Evolutionary conservation across 345 rosid species (phyloP), one percentile per base, ranked within the genome.

Genomic region (Dipteronia dyeriana): DNA sequence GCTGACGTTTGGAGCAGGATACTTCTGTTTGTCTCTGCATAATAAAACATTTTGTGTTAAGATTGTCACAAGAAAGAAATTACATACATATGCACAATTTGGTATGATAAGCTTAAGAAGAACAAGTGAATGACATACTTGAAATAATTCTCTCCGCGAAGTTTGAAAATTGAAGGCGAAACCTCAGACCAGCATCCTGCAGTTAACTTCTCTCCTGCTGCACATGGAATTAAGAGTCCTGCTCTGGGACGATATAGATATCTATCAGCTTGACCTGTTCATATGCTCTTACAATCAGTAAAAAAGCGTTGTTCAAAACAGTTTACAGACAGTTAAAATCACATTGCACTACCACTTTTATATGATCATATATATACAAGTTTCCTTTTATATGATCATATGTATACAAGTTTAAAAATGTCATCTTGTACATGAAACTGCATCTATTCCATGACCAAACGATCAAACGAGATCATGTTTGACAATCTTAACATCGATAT

Each of bases 1-100:
- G 79, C 90, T 85, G 82, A 62, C 84, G 34, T 78, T 81, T 75
- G 93, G 84, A 78, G 97, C 97, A 59, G 93, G 85, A 66, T 22
- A 31, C 85, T 91, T 93, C 84, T 87, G 88, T 66, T 88, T 90
- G 63, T 93, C 92, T 76, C 98, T 91, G 91, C 64, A 86, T 65
- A 39, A 60, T 60, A 34, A 29, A 75, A 29, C 16, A 16, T n/a
- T n/a, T 45, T 9, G 22, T 29, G 49, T 63, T 53, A 70, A 79
- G 43, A 25, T 11, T 7, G 51, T 47, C 16, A 39, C 22, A n/a
- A 31, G 16, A 19, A 63, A 20, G 16, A 12, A 23, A 62, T 7
- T 5, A 16, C 2, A 41, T 7, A 16, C 9, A 39, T 20, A 51
- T 13, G 64, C 67, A 49, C 47, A 59, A 25, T 53, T 26, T 70